Conservation (phyloP, 2,329 filamentous ascomycete genomes). For the Parastagonospora nodorum region DNA sequence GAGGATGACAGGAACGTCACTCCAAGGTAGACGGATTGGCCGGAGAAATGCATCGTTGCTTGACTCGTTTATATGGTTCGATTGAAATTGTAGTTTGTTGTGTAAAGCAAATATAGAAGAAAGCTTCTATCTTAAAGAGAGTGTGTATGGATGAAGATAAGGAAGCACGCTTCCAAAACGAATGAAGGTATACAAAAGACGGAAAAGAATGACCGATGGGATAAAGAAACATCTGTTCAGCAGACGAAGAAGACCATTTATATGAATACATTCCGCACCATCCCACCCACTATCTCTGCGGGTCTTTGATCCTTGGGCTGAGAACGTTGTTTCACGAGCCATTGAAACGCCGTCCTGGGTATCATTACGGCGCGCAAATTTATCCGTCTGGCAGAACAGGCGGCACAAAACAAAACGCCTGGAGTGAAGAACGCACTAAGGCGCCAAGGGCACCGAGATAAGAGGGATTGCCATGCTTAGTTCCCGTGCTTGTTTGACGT, state of each 20-base stretch:
- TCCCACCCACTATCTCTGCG: background rate
- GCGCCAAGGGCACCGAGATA: background rate
- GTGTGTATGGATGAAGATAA: constrained; percentile 17
- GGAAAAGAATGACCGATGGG: constrained; percentile 1
- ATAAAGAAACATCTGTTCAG: background rate
- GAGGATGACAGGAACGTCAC: constrained; percentile 35
- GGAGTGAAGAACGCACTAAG: background rate
- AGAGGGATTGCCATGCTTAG: constrained; percentile 2
- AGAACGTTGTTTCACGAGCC: constrained; percentile 17
- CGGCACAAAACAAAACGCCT: background rate
- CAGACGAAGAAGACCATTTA: constrained; percentile 8
- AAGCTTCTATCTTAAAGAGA: constrained; percentile 12
- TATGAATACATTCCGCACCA: background rate
- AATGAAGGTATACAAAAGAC: constrained; percentile 3
- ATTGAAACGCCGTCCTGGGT: constrained; percentile 30
- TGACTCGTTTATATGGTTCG: background rate
- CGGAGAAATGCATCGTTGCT: constrained; percentile 28
- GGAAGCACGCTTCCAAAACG: constrained; percentile 27
- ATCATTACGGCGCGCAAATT: constrained; percentile 19
- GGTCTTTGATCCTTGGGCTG: constrained; percentile 4
- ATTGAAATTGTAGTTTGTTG: background rate
- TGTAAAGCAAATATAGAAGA: constrained; percentile 7
- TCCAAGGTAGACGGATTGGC: constrained; percentile 29
- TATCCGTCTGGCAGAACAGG: background rate
- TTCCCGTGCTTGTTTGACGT: background rate